A percentile compares a stretch with the other conserved stretches of the same genome.
These are phyloP conservation scores for Diaporthe ampelina DNA, from an alignment of 2,329 filamentous ascomycete genomes.

Conservation along the genomic window DNA sequence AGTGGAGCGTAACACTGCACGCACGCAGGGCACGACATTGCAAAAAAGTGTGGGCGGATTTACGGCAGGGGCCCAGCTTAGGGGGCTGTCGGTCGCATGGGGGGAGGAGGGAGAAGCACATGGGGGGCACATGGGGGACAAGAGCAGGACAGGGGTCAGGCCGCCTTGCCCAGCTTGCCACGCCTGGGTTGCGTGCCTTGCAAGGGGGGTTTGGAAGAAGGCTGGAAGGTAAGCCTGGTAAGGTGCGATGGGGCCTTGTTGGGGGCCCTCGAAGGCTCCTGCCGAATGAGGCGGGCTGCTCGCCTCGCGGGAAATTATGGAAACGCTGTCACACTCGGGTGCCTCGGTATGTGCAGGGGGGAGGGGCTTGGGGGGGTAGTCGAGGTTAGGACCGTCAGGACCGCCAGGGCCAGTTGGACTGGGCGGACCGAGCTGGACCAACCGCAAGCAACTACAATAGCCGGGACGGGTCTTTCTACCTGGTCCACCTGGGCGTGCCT, in stretches of 20 bases:
- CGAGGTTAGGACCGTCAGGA: neutral
- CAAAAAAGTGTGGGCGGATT: neutral
- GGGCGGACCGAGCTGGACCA: neutral
- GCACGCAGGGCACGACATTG: neutral
- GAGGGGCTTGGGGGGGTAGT: neutral
- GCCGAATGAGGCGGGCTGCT: constrained; percentile 30
- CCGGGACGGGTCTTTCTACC: neutral
- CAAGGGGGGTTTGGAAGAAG: neutral
- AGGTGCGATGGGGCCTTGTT: neutral
- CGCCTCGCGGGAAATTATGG: constrained; percentile 32
- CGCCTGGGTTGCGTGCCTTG: neutral
- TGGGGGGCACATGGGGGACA: no score
- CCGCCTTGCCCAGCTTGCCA: no score
- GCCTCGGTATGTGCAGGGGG: constrained; percentile 18
- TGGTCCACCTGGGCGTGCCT: no score
- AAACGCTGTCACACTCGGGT: constrained; percentile 29
- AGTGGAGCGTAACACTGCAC: constrained; percentile 3
- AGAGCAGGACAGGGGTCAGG: no score
- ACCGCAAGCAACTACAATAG: neutral
- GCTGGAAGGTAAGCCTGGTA: neutral
- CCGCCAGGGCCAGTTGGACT: no score
- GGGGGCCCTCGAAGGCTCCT: neutral
- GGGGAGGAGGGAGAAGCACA: no score
- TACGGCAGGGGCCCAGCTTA: neutral
- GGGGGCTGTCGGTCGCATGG: neutral